Evolutionary conservation across 2,329 filamentous ascomycete genomes (phyloP), one percentile per base, ranked within the genome.

Genomic region (Pezicula neosporulosa): DNA sequence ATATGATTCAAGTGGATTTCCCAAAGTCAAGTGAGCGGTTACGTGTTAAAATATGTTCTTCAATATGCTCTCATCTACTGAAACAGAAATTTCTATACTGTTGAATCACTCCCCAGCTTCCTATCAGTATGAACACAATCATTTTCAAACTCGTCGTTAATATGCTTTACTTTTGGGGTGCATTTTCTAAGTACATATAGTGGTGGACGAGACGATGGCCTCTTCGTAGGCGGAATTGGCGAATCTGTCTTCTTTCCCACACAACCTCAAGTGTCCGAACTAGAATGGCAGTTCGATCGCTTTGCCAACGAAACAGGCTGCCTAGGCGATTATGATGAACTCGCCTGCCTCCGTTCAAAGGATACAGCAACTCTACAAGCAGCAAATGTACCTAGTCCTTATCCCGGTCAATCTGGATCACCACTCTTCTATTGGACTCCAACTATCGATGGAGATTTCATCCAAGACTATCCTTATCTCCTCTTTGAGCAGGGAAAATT

Each of bases 351-450:
- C 18, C 57, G 66, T 10, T 60, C 60, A 4, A 57, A 71, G 51
- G 65, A 70, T 48, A 65, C 66, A 6, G 60, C 65, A 36, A 56
- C 49, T 2, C 70, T 73, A 27, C 72, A 74, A 55, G 62, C 57
- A 15, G 70, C 69, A 12, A 66, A 66, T 36, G 45, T 71, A 19
- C 64, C 64, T 27, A 59, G 60, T 24, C 65, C 70, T 3, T 75
- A 68, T 43, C 71, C 72, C 0, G 70, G 70, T 6, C 65, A 56
- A 18, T 59, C 51, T 18, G 55, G 53, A 7, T 52, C 63, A 1
- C 68, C 72, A 2, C 55, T 67, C 5, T 75, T 67, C 52, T 70
- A 70, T 59, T 76, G 67, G 62, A 69, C 70, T 16, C 73, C 73
- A 1, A 70, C 66, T 2, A 58, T 73, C 12, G 72, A 75, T 61